Conservation (phyloP, 371 early-diverging fungal species). For the Apophysomyces variabilis region DNA sequence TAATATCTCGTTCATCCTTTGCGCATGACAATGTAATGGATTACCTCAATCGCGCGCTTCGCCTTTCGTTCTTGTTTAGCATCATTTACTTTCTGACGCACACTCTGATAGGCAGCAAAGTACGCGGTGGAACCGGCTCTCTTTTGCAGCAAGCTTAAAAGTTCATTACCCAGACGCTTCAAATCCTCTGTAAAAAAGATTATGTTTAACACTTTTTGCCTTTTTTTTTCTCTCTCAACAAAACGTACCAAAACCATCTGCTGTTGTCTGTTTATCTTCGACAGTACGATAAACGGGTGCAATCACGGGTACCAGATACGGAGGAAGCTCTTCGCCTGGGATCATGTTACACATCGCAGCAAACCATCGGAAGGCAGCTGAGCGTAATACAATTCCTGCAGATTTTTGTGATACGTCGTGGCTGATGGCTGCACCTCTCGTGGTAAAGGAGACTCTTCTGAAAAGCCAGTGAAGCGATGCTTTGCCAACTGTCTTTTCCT, state of each 20-base stretch:
- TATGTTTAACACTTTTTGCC: background rate
- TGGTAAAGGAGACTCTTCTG: slow-evolving; percentile 62
- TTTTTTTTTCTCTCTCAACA: background rate
- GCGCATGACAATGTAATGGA: background rate
- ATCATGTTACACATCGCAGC: slow-evolving; percentile 84
- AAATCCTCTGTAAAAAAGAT: slow-evolving; percentile 62
- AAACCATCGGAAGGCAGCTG: slow-evolving; percentile 85
- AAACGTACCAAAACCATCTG: slow-evolving; percentile 57
- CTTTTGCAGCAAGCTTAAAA: slow-evolving; percentile 78
- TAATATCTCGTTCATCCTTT: background rate
- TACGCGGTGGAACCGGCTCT: slow-evolving; percentile 80
- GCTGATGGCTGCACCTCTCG: slow-evolving; percentile 52
- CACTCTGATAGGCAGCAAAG: slow-evolving; percentile 71
- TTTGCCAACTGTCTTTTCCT: slow-evolving; percentile 13
- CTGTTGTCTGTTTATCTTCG: slow-evolving; percentile 74
- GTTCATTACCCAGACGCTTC: slow-evolving; percentile 79
- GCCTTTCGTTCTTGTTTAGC: slow-evolving; percentile 45
- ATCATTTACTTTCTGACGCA: slow-evolving; percentile 66
- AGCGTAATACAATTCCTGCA: slow-evolving; percentile 56
- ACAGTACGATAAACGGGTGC: slow-evolving; percentile 82
- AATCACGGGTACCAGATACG: slow-evolving; percentile 75
- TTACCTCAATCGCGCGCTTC: slow-evolving; percentile 66
- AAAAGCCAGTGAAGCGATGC: slow-evolving; percentile 58
- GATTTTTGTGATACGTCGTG: background rate
- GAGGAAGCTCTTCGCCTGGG: slow-evolving; percentile 55